Evolutionary conservation across 2,329 filamentous ascomycete species (phyloP).

Genomic region (Apiospora sp.): DNA sequence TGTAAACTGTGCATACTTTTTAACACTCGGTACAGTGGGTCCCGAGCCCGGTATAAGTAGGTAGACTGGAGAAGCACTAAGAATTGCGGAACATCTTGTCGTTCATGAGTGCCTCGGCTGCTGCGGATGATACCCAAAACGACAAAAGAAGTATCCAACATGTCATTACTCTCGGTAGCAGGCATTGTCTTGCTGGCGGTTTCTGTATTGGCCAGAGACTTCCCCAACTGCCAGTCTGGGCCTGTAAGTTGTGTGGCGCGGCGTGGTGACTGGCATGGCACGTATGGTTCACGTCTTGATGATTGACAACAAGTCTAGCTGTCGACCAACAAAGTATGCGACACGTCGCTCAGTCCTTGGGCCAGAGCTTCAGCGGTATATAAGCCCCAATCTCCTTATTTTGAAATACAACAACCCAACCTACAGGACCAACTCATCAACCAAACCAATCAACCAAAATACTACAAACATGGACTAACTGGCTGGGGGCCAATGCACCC

Average conservation of each 20-base stretch:
- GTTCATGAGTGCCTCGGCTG: neutral
- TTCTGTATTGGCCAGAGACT: conserved; percentile 35
- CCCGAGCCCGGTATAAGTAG: neutral
- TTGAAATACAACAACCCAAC: too few species aligned
- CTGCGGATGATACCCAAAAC: neutral
- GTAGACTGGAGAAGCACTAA: neutral
- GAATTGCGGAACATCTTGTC: neutral
- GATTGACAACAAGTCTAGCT: conserved; percentile 30
- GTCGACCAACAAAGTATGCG: conserved; percentile 40
- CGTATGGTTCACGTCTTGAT: neutral
- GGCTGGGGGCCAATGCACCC: too few species aligned
- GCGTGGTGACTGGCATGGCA: conserved; percentile 1
- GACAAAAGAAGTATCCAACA: neutral
- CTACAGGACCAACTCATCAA: too few species aligned
- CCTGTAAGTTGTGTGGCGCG: conserved; percentile 31
- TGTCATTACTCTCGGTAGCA: neutral
- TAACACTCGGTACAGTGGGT: neutral
- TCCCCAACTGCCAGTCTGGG: conserved; percentile 40
- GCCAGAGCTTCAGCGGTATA: conserved; percentile 39
- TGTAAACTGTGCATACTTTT: neutral
- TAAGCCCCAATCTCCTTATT: neutral
- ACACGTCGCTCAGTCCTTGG: conserved; percentile 39
- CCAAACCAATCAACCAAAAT: neutral
- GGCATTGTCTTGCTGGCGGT: conserved; percentile 30
- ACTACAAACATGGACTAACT: neutral